Base-by-base conservation (phyloP, 148 eudicot species). In the Fallopia convolvulus region DNA sequence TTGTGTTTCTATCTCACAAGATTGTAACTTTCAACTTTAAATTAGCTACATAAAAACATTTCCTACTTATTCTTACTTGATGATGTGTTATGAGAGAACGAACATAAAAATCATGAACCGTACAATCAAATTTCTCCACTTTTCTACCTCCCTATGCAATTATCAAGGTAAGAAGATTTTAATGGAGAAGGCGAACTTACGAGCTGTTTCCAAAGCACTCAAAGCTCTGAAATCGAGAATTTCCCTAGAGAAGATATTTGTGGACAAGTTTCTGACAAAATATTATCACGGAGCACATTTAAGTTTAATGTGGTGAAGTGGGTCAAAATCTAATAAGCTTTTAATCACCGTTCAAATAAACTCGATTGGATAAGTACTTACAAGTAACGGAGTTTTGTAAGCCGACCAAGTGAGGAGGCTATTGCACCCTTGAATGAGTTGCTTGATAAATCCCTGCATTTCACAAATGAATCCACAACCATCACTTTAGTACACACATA, bases 221-320 rank as follows among this genome's bases (percentile, higher is more conserved):
- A 95, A 86, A 55, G 86, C 84, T 81, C 97, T 97, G 48, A 89
- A 81, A 81, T 92, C 92, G 32, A 97, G 99, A 60, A 95, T 88
- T 86, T 92, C 99, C 15, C 99, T 97, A 7, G 92, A 87, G 78
- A 95, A 88, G 84, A 95, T 92, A 76, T 95, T 92, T 48, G 99
- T 81, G n/a, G 97, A 94, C 84, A 95, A 82, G 71, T 95, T 95
- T 84, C 99, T 95, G 85, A 33, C 81, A 79, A 58, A 78, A 76
- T 60, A 30, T 3, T 33, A 76, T 39, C 46, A 77, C 47, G 44
- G 9, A 40, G 11, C 50, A 40, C 8, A 48, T 47, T 47, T 50
- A 50, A 26, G 39, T 14, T 65, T 65, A 12, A n/a, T 32, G 40
- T 14, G 14, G 4, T 65, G 40, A 65, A 65, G 32, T 30, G 7